Evolutionary conservation across 176 grass and related monocot species (phyloP).

Genomic region (Phragmites australis): DNA sequence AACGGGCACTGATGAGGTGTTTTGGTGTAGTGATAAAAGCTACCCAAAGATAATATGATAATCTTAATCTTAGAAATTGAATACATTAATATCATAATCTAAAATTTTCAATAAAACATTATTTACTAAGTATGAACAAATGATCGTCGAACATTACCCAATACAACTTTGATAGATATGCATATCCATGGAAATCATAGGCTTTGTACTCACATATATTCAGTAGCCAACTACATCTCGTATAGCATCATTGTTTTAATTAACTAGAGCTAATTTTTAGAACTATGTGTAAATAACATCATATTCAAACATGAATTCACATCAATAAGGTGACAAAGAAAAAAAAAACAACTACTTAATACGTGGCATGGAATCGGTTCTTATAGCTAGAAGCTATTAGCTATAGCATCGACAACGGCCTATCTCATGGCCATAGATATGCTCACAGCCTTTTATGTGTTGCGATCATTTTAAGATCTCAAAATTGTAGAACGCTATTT

Average conservation of each 20-base stretch:
- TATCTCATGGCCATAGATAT: neutral
- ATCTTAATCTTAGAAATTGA: neutral
- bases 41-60: no score
- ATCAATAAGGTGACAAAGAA: neutral
- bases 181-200: neutral
- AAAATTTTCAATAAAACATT: neutral
- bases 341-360: neutral
- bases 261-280: neutral
- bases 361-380: neutral
- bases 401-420: neutral
- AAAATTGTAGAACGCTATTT: neutral
- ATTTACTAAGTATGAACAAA: neutral
- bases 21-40: no score
- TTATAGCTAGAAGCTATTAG: constrained; percentile 12
- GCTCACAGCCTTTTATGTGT: neutral
- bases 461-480: neutral
- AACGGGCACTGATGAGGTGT: no score
- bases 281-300: neutral
- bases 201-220: no score
- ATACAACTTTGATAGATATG: neutral
- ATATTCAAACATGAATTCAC: neutral
- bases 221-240: no score
- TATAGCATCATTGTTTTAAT: neutral
- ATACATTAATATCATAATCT: neutral
- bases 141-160: neutral